A percentile compares a stretch with the other conserved stretches of the same genome.
Conservation (phyloP, 441 rosid genomes). For the Theobroma grandiflorum region DNA sequence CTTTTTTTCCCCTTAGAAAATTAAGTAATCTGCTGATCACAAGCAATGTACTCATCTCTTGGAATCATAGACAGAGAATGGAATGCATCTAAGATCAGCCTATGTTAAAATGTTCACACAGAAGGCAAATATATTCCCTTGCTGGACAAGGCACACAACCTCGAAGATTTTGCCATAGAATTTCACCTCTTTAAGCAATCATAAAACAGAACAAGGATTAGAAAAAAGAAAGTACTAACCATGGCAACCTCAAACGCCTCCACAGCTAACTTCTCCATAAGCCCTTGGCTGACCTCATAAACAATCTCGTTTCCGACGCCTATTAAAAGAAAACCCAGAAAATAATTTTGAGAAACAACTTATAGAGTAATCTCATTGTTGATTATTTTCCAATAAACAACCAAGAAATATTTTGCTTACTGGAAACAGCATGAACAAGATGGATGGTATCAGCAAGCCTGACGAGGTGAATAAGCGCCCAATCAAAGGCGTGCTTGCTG, state of each 20-base stretch:
- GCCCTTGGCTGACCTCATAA: slow-evolving; percentile 61
- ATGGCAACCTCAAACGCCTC: slow-evolving; percentile 82
- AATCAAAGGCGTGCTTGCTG: slow-evolving; percentile 73
- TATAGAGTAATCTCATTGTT: neutral
- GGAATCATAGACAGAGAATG: neutral
- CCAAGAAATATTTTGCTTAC: slow-evolving; percentile 36
- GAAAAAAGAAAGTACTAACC: slow-evolving; percentile 46
- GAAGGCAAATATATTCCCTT: neutral
- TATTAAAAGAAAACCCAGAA: slow-evolving; percentile 29
- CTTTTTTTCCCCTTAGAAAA: neutral
- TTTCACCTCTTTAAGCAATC: neutral
- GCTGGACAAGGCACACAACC: neutral
- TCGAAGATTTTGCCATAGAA: neutral
- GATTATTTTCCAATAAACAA: neutral
- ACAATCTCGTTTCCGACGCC: slow-evolving; percentile 71
- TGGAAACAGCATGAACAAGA: slow-evolving; percentile 85
- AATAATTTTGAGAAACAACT: neutral
- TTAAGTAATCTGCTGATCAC: neutral
- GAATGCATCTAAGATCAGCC: neutral
- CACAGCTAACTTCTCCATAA: slow-evolving; percentile 80
- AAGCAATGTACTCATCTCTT: neutral
- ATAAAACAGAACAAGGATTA: neutral
- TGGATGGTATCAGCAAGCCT: slow-evolving; percentile 84
- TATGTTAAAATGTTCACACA: neutral
- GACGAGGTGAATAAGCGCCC: slow-evolving; percentile 73